Percentiles rank a stretch among this genome's conserved stretches.
Conservation (phyloP, 192 early-diverging fungal genomes). For the Entomortierella lignicola region DNA sequence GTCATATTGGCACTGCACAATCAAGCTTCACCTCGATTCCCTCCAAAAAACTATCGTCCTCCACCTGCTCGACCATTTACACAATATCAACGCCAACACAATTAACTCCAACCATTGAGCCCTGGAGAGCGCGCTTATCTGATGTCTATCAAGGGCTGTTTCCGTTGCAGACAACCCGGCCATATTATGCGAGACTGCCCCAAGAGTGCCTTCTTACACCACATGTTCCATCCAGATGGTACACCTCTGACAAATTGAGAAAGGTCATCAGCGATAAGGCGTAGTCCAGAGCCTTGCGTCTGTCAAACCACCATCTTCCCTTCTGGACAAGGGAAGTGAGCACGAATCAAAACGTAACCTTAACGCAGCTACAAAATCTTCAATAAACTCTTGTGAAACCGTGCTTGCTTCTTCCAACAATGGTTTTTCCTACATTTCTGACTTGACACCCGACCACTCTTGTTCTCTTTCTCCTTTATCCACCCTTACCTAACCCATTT, state of each 20-base stretch:
- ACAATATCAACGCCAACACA: neutral
- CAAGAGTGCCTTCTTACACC: neutral
- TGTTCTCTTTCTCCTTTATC: no score
- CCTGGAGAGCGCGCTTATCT: neutral
- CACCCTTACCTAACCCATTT: no score
- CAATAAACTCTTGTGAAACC: no score
- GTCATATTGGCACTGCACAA: neutral
- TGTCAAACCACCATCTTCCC: neutral
- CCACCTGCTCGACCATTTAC: neutral
- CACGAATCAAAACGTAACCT: neutral
- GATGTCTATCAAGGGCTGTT: neutral
- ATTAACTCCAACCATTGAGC: neutral
- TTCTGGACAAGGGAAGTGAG: neutral
- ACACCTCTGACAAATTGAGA: neutral
- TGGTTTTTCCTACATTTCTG: no score
- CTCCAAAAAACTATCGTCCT: neutral
- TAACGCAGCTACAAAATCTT: no score
- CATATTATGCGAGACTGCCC: neutral
- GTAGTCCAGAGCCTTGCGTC: neutral
- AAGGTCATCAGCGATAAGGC: neutral
- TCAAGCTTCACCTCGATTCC: neutral
- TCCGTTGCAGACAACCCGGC: neutral
- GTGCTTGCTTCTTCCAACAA: no score
- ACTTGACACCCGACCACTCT: no score
- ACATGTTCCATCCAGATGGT: no score